Conservation (phyloP, 2,329 filamentous ascomycete species). For the Cladosporium sp. region DNA sequence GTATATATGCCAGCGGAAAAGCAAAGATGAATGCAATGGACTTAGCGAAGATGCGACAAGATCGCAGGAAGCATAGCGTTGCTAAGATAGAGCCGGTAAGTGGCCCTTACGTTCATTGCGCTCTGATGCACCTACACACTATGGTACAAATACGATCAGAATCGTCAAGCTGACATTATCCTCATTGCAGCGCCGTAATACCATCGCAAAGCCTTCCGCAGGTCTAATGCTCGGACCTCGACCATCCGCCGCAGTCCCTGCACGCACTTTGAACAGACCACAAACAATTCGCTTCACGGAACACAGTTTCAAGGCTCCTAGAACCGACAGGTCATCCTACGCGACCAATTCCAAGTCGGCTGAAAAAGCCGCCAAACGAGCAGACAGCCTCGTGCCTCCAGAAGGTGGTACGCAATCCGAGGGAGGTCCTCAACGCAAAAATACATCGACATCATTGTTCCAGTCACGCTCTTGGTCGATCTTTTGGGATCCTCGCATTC, state of each 20-base stretch:
- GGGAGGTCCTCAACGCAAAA: not conserved
- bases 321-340: not conserved
- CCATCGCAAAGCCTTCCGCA: not conserved
- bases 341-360: not conserved
- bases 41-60: conserved; percentile 4
- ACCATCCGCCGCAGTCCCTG: conserved; percentile 1
- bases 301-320: not conserved
- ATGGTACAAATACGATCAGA: no score
- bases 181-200: not conserved
- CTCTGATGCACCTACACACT: not conserved
- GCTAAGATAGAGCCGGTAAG: not conserved
- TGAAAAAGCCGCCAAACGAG: not conserved
- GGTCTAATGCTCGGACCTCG: not conserved
- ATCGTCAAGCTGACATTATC: not conserved
- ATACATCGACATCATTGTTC: not conserved
- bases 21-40: not conserved
- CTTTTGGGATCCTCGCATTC: conserved; percentile 1
- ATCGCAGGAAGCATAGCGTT: conserved; percentile 3
- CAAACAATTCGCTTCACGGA: not conserved
- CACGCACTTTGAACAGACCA: not conserved
- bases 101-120: not conserved
- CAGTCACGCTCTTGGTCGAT: not conserved
- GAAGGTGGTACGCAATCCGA: not conserved
- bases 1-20: not conserved
- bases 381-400: not conserved